phyloP scores from a whole-genome alignment of 768 basidiomycete species.

The Cyclocybe cylindracea region DNA sequence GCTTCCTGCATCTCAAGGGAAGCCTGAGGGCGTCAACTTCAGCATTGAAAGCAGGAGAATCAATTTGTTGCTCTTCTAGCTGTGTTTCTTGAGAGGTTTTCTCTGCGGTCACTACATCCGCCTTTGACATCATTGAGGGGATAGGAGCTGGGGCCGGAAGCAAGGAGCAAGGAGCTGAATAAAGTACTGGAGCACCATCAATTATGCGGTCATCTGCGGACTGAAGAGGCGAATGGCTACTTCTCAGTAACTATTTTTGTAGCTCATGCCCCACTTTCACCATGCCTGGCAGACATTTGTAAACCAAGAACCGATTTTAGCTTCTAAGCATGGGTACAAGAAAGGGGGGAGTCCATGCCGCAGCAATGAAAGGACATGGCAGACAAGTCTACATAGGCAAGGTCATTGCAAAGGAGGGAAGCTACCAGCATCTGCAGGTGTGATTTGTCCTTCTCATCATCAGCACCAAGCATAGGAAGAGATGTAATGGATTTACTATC shows the following conservation, averaged over 20 bases:
- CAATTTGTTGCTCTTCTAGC: slow-evolving; percentile 7
- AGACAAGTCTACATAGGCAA: not conserved
- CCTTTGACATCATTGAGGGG: not conserved
- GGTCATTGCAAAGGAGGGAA: not conserved
- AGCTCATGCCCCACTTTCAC: too few relatives aligned
- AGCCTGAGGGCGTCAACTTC: slow-evolving; percentile 34
- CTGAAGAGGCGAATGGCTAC: too few relatives aligned
- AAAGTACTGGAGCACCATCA: too few relatives aligned
- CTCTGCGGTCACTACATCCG: too few relatives aligned
- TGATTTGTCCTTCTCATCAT: too few relatives aligned
- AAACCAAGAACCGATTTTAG: not conserved
- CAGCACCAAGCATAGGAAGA: too few relatives aligned
- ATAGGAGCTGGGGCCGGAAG: not conserved
- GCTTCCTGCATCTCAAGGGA: slow-evolving; percentile 38
- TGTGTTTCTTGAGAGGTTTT: slow-evolving; percentile 1
- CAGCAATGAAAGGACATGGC: too few relatives aligned
- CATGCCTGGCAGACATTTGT: not conserved
- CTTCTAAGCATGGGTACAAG: slow-evolving; percentile 2
- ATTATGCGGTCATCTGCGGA: too few relatives aligned
- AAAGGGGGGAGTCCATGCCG: not conserved
- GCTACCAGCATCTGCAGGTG: too few relatives aligned
- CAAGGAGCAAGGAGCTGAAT: not conserved
- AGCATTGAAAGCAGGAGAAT: slow-evolving; percentile 29
- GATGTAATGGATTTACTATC: too few relatives aligned
- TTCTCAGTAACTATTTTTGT: not conserved